A percentile compares a stretch with the other conserved stretches of the same genome.
Evolutionary conservation across 345 rosid species (phyloP).

Genomic region (Ceriops zippeliana): DNA sequence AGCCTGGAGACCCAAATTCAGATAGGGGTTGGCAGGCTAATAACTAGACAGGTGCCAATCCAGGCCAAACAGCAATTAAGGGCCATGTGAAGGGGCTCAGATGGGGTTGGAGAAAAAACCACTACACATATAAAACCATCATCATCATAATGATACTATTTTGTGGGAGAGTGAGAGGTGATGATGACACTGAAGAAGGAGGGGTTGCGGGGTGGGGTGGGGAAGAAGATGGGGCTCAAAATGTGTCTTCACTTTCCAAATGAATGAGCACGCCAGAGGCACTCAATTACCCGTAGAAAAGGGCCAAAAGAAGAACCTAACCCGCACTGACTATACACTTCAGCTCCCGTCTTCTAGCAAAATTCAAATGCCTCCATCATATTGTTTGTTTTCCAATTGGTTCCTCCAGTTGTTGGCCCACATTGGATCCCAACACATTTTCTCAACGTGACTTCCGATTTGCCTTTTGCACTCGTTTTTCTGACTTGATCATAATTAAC

Average conservation of each 20-base stretch:
- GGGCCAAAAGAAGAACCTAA: constrained; percentile 26
- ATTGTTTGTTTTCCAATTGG: not conserved
- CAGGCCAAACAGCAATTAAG: constrained; percentile 18
- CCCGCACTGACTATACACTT: constrained; percentile 39
- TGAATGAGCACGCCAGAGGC: constrained; percentile 17
- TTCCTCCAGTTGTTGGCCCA: no score
- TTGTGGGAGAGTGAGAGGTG: constrained; percentile 10
- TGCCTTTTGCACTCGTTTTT: no score
- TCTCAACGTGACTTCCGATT: no score
- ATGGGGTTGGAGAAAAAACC: constrained; percentile 25
- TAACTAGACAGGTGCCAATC: not conserved
- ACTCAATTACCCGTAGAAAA: constrained; percentile 46
- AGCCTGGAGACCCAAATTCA: not conserved
- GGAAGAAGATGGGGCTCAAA: constrained; percentile 35
- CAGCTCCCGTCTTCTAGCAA: not conserved
- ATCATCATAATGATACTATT: constrained; percentile 17
- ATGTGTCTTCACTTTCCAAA: constrained; percentile 31
- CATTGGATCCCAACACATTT: no score
- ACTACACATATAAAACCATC: constrained; percentile 8
- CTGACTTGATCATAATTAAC: no score
- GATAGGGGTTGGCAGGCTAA: constrained; percentile 8
- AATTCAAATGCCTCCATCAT: not conserved
- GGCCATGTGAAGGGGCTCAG: constrained; percentile 34
- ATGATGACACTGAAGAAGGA: constrained; percentile 18
- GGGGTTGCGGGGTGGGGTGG: not conserved